Percentiles rank a stretch among this genome's conserved stretches.
These are phyloP conservation scores for Euryodendron excelsum DNA, from an alignment of 148 eudicot species.

Conservation along the genomic window DNA sequence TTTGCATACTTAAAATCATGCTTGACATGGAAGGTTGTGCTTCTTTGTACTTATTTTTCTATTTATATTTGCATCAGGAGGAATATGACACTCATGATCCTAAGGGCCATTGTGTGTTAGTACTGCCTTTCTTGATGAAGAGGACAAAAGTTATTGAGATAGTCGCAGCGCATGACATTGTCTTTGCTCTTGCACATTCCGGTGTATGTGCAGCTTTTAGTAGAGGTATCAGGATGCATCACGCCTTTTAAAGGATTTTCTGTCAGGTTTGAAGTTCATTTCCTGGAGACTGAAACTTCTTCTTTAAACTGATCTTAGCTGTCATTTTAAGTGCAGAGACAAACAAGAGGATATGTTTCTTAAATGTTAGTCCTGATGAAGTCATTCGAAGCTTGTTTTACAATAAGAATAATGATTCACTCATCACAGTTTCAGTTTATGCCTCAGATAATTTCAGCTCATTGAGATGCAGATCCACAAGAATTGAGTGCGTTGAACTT, in stretches of 20 bases:
- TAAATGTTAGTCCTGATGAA: slow-evolving; percentile 80
- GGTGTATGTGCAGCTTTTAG: slow-evolving; percentile 72
- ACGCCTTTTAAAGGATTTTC: neutral
- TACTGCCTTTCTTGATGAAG: slow-evolving; percentile 54
- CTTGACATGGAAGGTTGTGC: neutral
- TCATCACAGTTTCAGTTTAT: slow-evolving; percentile 89
- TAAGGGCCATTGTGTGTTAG: slow-evolving; percentile 50
- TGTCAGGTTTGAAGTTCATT: neutral
- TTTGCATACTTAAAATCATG: neutral
- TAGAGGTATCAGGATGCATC: slow-evolving; percentile 37
- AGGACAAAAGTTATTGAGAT: slow-evolving; percentile 58
- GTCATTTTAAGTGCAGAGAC: slow-evolving; percentile 56
- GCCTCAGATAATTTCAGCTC: slow-evolving; percentile 91
- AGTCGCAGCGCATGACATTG: slow-evolving; percentile 62
- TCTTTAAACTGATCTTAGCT: neutral
- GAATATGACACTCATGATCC: slow-evolving; percentile 72
- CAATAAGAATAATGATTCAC: slow-evolving; percentile 86
- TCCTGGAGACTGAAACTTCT: neutral
- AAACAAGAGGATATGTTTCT: slow-evolving; percentile 76
- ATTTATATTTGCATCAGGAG: slow-evolving; percentile 35
- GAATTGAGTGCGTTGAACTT: slow-evolving; percentile 63
- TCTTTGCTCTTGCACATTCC: slow-evolving; percentile 69
- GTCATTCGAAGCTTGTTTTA: slow-evolving; percentile 88
- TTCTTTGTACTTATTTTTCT: neutral
- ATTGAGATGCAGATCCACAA: slow-evolving; percentile 85